A percentile compares a stretch with the other conserved stretches of the same genome.
phyloP scores from a whole-genome alignment of 495 filamentous ascomycete genomes.

The Bacidia gigantensis region DNA sequence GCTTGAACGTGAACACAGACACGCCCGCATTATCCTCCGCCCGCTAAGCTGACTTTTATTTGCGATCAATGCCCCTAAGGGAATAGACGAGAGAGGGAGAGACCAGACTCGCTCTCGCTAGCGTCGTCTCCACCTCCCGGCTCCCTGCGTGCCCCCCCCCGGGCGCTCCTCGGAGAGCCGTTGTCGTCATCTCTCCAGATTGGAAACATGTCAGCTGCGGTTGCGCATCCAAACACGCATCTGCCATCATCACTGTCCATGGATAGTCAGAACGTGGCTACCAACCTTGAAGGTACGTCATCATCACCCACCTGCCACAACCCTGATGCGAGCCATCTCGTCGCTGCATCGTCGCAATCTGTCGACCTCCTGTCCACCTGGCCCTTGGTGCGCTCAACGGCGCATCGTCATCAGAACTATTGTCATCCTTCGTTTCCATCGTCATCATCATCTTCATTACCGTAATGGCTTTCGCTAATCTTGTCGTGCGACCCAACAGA shows the following conservation, averaged over 20 bases:
- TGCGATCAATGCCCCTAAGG: background rate
- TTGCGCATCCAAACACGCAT: constrained; percentile 28
- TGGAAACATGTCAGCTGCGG: constrained; percentile 33
- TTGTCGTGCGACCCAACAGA: constrained; percentile 11
- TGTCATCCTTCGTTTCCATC: constrained; percentile 4
- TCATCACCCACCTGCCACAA: constrained; percentile 6
- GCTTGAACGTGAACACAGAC: background rate
- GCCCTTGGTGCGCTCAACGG: too few species aligned
- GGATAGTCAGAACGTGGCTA: constrained; percentile 37
- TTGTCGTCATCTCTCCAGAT: constrained; percentile 6
- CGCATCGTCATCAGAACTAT: background rate
- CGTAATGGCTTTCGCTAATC: constrained; percentile 9
- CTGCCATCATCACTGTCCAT: constrained; percentile 28
- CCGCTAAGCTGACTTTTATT: constrained; percentile 5
- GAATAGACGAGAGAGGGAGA: background rate
- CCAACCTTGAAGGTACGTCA: constrained; percentile 34
- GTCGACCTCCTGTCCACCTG: too few species aligned
- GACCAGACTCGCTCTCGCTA: background rate
- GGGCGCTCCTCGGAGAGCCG: background rate
- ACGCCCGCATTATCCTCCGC: background rate
- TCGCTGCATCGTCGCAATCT: constrained; percentile 10
- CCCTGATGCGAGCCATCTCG: background rate
- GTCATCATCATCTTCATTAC: constrained; percentile 1
- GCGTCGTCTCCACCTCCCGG: background rate
- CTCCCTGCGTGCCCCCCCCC: too few species aligned